Base-by-base conservation (phyloP, 176 grass and related monocot species). In the Cymbopogon citratus region DNA sequence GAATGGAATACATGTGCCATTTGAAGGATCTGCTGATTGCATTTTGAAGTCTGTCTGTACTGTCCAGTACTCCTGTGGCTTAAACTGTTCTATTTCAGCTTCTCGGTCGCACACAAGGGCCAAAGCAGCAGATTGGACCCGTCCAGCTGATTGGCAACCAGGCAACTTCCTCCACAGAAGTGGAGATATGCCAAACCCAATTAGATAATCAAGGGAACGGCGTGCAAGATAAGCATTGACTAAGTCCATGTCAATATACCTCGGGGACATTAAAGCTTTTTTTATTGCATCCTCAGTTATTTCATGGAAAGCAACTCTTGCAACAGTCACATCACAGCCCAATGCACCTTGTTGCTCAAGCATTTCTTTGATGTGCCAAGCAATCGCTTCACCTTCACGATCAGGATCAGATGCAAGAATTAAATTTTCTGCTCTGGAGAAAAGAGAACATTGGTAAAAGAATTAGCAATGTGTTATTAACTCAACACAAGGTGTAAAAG, bases 341-440 rank as follows among this genome's bases (percentile, higher is more conserved):
- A 98, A 81, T 31, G 79, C 92, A 39, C 86, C 92, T 89, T 93
- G 95, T 26, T 98, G 95, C 69, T 89, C 71, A n/a, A 98, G 89
- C 92, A 98, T 98, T 88, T 98, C 95, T 75, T 83, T 87, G 75
- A 98, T 89, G 86, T 98, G 95, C 92, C 90, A 98, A 79, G 95
- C 85, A 84, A 98, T 98, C 69, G 95, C 95, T 87, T 98, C 95
- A 76, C 95, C 95, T 89, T 98, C 92, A 89, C 95, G 92, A 38
- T 98, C 95, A 81, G 95, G 95, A 92, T 98, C 95, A 66, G 95
- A 98, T 78, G 95, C 95, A 84, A 98, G 87, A 85, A 98, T 95
- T 70, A 98, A 85, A 70, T 93, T 91, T 87, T 95, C 84, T 85
- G 95, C 90, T 87, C 95, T 98, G 82, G 80, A 69, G 4, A 80